Conservation (phyloP, 805 yeast genomes). For the Candida quercuum region DNA sequence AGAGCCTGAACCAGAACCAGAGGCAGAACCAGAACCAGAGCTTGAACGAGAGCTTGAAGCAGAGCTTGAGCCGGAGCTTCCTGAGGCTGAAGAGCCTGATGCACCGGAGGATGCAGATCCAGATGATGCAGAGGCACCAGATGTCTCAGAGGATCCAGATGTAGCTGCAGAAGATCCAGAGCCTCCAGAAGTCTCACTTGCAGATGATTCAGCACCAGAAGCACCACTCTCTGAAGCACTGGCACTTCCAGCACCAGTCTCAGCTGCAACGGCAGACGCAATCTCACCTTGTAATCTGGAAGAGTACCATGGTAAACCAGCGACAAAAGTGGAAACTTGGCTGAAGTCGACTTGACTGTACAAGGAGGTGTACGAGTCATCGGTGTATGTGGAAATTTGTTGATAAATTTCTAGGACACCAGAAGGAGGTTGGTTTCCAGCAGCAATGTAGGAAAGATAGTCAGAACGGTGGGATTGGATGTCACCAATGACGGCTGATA, state of each 20-base stretch:
- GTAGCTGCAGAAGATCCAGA: slow-evolving; percentile 1
- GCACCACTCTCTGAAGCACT: slow-evolving; percentile 58
- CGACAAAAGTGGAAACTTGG: slow-evolving; percentile 23
- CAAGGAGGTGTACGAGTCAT: slow-evolving; percentile 28
- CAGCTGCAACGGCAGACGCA: slow-evolving; percentile 8
- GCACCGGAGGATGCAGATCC: not conserved
- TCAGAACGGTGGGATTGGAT: slow-evolving; percentile 14
- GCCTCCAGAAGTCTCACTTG: too few relatives aligned
- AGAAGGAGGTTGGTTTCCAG: slow-evolving; percentile 24
- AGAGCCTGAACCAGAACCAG: slow-evolving; percentile 1
- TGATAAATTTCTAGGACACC: slow-evolving; percentile 24
- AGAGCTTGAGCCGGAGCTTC: not conserved
- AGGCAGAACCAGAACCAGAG: not conserved
- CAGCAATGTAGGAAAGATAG: slow-evolving; percentile 17
- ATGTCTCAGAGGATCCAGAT: not conserved
- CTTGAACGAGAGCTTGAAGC: not conserved
- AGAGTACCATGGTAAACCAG: slow-evolving; percentile 29
- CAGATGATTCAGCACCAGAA: slow-evolving; percentile 39
- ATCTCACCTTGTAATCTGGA: slow-evolving; percentile 17
- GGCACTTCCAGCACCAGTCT: slow-evolving; percentile 26
- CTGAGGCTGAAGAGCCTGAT: not conserved
- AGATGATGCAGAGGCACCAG: slow-evolving; percentile 1
- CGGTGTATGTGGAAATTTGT: slow-evolving; percentile 27
- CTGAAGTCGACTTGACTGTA: slow-evolving; percentile 21
- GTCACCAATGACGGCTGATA: slow-evolving; percentile 11